Conservation (phyloP, 2,329 filamentous ascomycete species). For the Diatrype stigma region DNA sequence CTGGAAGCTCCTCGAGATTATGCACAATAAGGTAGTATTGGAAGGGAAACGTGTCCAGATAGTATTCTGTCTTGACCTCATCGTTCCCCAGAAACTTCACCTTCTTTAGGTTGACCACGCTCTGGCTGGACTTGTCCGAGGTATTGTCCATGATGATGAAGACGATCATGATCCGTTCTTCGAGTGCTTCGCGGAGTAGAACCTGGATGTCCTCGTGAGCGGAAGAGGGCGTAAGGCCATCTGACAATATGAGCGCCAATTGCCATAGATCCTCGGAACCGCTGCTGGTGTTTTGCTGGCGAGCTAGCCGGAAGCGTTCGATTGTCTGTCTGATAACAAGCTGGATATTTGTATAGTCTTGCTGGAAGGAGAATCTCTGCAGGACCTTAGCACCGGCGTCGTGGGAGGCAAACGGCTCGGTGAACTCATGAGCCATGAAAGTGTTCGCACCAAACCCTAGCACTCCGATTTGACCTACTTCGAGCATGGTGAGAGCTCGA, state of each 20-base stretch:
- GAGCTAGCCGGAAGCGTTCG: conserved; percentile 73
- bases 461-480: conserved; percentile 89
- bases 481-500: conserved; percentile 83
- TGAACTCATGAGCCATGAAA: conserved; percentile 81
- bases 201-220: conserved; percentile 80
- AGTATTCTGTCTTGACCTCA: conserved; percentile 78
- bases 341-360: conserved; percentile 81
- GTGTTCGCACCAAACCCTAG: conserved; percentile 84
- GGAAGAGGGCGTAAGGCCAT: conserved; percentile 79
- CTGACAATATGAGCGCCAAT: conserved; percentile 85
- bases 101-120: conserved; percentile 84
- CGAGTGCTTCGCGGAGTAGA: conserved; percentile 80
- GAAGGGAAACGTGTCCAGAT: conserved; percentile 95
- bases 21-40: conserved; percentile 94
- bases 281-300: conserved; percentile 52
- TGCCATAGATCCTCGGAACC: conserved; percentile 80
- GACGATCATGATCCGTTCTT: conserved; percentile 95
- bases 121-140: conserved; percentile 44
- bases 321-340: conserved; percentile 75
- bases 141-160: conserved; percentile 89
- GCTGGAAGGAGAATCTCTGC: conserved; percentile 78
- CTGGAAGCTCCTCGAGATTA: conserved; percentile 84
- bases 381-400: conserved; percentile 82
- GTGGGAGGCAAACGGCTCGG: conserved; percentile 69
- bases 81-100: conserved; percentile 68